Evolutionary conservation across 768 basidiomycete genomes (phyloP).

Genomic region (Clavaria fumosa): DNA sequence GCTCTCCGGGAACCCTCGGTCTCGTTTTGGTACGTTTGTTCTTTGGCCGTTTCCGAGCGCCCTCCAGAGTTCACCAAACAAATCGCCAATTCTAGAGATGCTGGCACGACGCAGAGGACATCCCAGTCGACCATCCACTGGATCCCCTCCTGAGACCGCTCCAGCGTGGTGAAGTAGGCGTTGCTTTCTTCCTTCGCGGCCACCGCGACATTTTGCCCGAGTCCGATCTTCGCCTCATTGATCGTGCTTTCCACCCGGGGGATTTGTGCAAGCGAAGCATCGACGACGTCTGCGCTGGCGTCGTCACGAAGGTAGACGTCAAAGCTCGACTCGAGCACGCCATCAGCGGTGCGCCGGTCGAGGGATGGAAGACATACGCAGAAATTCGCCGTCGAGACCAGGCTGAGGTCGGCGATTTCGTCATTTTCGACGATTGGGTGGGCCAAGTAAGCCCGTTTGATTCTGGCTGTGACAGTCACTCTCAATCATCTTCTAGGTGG

Average conservation of each 20-base stretch:
- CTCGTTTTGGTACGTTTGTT: constrained; percentile 44
- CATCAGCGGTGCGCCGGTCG: constrained; percentile 42
- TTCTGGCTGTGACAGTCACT: not conserved
- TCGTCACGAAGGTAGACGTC: constrained; percentile 49
- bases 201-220: constrained; percentile 61
- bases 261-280: constrained; percentile 71
- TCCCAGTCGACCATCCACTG: constrained; percentile 27
- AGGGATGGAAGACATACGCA: constrained; percentile 45
- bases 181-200: constrained; percentile 44
- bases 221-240: constrained; percentile 50
- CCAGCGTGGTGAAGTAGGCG: constrained; percentile 65
- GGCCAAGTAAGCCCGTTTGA: constrained; percentile 50
- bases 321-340: constrained; percentile 62
- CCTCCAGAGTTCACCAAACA: constrained; percentile 1
- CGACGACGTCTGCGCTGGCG: constrained; percentile 60
- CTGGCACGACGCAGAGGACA: constrained; percentile 79
- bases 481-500: constrained; percentile 30
- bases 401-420: constrained; percentile 69
- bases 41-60: not conserved
- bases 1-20: constrained; percentile 29
- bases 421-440: constrained; percentile 74
- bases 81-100: constrained; percentile 46
- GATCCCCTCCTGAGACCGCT: constrained; percentile 71
- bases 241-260: constrained; percentile 63
- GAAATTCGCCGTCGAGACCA: constrained; percentile 43